Evolutionary conservation across 2,329 filamentous ascomycete species (phyloP), one percentile per base, ranked within the genome.

Genomic region (Aspergillus pseudotamarii): DNA sequence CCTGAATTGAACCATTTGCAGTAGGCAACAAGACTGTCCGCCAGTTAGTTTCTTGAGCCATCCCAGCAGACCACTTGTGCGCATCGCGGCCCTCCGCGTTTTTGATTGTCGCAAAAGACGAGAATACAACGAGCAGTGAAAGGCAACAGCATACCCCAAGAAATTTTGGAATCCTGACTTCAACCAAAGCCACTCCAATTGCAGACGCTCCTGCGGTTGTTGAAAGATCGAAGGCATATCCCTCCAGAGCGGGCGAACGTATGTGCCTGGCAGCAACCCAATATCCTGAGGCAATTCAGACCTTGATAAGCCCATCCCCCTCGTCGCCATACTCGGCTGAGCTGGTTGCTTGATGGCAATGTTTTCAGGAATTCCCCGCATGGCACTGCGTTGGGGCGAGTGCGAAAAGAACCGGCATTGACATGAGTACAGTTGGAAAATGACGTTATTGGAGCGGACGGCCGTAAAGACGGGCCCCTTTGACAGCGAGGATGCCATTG

Each of bases 201-300:
- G 70, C 64, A 77, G 59, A 58, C 78, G 71, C 57, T 76, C 70
- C 63, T 66, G 69, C 26, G 79, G 79, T 30, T 75, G 68, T 51
- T 71, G 63, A 64, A 81, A 80, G 63, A 80, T 68, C 16, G 77
- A 78, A 41, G 78, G 79, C 72, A 80, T 68, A 61, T 80, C 75
- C 61, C 70, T 71, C 74, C 76, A 78, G 36, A 77, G 60, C 5
- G 78, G 78, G 55, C 71, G 72, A 21, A 81, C 71, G 61, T 78
- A 80, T 0, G 78, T 80, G 32, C 79, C 79, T 14, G 80, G 79
- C 53, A 84, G 69, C 51, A 84, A 48, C 38, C 82, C 82, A 23
- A 83, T 68, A 67, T 83, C 79, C 61, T 81, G 76, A n/a, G 77
- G 77, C 60, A 81, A 64, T 45, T 75, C 72, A 21, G 72, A 62